Conservation (phyloP, 495 filamentous ascomycete species). For the Clohesyomyces aquaticus region DNA sequence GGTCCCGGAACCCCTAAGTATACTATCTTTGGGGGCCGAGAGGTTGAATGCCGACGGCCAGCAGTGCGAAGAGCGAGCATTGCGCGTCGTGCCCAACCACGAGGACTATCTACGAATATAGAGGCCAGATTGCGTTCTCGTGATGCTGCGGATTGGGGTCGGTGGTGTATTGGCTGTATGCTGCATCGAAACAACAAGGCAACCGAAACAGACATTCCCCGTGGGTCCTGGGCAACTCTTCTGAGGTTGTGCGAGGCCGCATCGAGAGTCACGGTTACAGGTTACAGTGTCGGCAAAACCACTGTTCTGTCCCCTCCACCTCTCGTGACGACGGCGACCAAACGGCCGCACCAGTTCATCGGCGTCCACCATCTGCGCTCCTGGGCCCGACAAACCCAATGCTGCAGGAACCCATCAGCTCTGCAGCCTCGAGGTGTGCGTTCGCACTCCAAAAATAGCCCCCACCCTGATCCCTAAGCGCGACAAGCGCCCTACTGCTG, state of each 20-base stretch:
- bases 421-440: background rate
- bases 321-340: background rate
- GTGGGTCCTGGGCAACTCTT: background rate
- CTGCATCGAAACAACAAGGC: background rate
- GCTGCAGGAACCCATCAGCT: conserved; percentile 34
- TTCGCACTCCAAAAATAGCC: conserved; percentile 30
- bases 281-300: conserved; percentile 13
- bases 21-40: conserved; percentile 32
- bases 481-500: conserved; percentile 14
- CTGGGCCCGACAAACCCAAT: conserved; percentile 19
- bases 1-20: background rate
- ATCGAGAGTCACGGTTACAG: no score
- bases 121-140: background rate
- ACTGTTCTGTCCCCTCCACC: conserved; percentile 5
- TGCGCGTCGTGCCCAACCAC: background rate
- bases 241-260: background rate
- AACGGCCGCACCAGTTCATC: background rate
- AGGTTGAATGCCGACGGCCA: background rate
- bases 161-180: background rate
- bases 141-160: background rate
- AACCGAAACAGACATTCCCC: background rate
- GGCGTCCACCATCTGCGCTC: background rate
- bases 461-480: conserved; percentile 18
- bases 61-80: background rate
- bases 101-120: no score